phyloP scores from a whole-genome alignment of 2,329 filamentous ascomycete species.

The Aureobasidium sp. region DNA sequence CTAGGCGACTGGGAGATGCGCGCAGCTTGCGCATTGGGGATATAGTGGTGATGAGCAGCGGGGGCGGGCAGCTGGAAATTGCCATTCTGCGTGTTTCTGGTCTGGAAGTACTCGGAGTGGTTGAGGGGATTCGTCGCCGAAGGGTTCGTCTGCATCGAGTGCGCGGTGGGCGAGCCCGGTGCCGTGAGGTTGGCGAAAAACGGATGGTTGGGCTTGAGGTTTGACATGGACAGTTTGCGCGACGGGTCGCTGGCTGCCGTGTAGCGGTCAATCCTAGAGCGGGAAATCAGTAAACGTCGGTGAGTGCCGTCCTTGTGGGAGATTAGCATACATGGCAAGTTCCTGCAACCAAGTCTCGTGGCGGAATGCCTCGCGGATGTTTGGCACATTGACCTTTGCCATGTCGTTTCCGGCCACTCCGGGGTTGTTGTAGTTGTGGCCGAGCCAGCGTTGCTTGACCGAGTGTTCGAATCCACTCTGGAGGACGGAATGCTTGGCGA shows the following conservation, averaged over 20 bases:
- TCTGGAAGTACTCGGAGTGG: constrained; percentile 19
- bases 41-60: constrained; percentile 25
- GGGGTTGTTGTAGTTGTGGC: constrained; percentile 66
- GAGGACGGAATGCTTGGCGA: constrained; percentile 90
- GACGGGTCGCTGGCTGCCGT: constrained; percentile 30
- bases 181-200: constrained; percentile 19
- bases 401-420: constrained; percentile 84
- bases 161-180: constrained; percentile 17
- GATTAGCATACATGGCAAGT: constrained; percentile 63
- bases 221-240: constrained; percentile 30
- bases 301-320: not conserved
- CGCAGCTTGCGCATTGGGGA: constrained; percentile 31
- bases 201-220: constrained; percentile 27
- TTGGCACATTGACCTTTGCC: constrained; percentile 92
- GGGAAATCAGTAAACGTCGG: constrained; percentile 5
- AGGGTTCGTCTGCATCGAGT: constrained; percentile 35
- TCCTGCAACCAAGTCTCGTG: constrained; percentile 82
- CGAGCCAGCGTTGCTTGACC: constrained; percentile 89
- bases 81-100: constrained; percentile 9
- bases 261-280: constrained; percentile 33
- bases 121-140: constrained; percentile 30
- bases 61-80: constrained; percentile 24
- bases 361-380: constrained; percentile 82
- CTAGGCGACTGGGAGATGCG: constrained; percentile 28
- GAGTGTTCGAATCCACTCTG: constrained; percentile 89